These are phyloP conservation scores for Aspergillus tanneri DNA, from an alignment of 2,329 filamentous ascomycete species.

Conservation along the genomic window DNA sequence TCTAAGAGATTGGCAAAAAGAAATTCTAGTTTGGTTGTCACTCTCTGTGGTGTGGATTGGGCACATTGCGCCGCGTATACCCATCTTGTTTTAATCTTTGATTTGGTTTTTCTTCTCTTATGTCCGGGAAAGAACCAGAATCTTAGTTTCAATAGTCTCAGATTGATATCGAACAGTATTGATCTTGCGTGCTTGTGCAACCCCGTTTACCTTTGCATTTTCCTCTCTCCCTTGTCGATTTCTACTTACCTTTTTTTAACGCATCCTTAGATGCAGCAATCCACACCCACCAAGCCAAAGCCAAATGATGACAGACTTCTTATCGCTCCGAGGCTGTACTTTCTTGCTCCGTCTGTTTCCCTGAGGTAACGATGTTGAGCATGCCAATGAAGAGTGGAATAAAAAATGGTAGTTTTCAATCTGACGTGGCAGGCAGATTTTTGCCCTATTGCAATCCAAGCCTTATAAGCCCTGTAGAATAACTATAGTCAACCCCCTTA, in stretches of 20 bases:
- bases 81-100: too few species aligned
- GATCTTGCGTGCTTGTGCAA: too few species aligned
- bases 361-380: slow-evolving; percentile 36
- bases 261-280: background rate
- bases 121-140: background rate
- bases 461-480: too few species aligned
- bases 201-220: too few species aligned
- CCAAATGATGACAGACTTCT: slow-evolving; percentile 32
- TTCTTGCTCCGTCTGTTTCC: slow-evolving; percentile 34
- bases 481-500: too few species aligned
- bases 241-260: background rate
- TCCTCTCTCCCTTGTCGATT: too few species aligned
- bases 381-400: slow-evolving; percentile 39
- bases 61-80: too few species aligned
- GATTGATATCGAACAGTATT: background rate
- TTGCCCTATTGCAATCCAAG: too few species aligned
- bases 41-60: too few species aligned
- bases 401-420: slow-evolving; percentile 47
- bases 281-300: slow-evolving; percentile 2
- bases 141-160: background rate
- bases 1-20: slow-evolving; percentile 40
- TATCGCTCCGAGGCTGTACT: slow-evolving; percentile 28
- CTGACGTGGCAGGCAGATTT: slow-evolving; percentile 27
- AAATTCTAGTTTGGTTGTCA: slow-evolving; percentile 1
- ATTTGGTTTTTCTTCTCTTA: background rate